A percentile compares a stretch with the other conserved stretches of the same genome.
These are phyloP conservation scores for Cyamopsis tetragonoloba DNA, from an alignment of 306 rosid species.

Conservation along the genomic window DNA sequence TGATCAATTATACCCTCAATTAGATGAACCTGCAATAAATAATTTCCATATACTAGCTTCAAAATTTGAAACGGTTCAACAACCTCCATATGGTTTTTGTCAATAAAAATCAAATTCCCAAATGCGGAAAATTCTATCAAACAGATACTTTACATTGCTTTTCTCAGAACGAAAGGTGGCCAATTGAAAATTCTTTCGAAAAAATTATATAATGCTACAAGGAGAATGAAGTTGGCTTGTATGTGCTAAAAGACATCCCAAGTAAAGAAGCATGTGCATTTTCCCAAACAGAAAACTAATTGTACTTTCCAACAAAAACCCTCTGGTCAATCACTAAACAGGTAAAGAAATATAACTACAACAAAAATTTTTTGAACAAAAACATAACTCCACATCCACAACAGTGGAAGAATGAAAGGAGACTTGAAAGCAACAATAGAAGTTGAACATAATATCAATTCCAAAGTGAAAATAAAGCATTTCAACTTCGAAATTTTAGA, in stretches of 20 bases:
- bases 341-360: background rate
- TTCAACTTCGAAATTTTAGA: background rate
- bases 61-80: background rate
- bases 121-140: background rate
- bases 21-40: slow-evolving; percentile 76
- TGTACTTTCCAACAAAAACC: background rate
- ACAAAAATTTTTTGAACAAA: background rate
- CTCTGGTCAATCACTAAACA: background rate
- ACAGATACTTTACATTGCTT: background rate
- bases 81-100: background rate
- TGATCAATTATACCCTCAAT: slow-evolving; percentile 97
- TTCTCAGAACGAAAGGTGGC: background rate
- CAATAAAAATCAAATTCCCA: background rate
- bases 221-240: background rate
- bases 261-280: background rate
- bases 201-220: background rate
- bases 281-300: background rate
- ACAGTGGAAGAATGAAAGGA: background rate
- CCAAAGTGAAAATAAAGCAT: background rate
- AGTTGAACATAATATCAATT: background rate
- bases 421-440: background rate
- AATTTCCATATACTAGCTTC: background rate
- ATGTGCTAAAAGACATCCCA: background rate
- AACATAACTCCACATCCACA: background rate
- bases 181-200: background rate